A percentile compares a stretch with the other conserved stretches of the same genome.
Evolutionary conservation across 2,329 filamentous ascomycete genomes (phyloP).

Genomic region (Gnomoniopsis sp.): DNA sequence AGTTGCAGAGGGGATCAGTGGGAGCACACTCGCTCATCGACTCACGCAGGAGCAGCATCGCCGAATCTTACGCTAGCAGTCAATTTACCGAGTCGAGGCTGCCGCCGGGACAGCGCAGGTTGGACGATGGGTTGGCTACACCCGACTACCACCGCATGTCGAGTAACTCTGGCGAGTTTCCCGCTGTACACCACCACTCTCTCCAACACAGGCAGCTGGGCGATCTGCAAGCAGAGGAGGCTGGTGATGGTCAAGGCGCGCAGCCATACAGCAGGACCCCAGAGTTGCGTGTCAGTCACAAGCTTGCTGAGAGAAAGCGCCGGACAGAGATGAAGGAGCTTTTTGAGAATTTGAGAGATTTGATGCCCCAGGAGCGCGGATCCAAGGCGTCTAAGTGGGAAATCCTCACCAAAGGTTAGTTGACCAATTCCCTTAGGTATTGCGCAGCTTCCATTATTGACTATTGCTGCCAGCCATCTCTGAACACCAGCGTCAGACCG

Average conservation of each 20-base stretch:
- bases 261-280: conserved; percentile 82
- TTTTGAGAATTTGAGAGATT: conserved; percentile 74
- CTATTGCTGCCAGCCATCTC: conserved; percentile 48
- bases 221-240: conserved; percentile 61
- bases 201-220: conserved; percentile 72
- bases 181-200: conserved; percentile 67
- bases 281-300: conserved; percentile 78
- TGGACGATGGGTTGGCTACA: conserved; percentile 57
- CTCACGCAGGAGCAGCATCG: conserved; percentile 72
- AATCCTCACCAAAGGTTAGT: conserved; percentile 76
- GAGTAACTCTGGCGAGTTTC: conserved; percentile 51
- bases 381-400: conserved; percentile 90
- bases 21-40: conserved; percentile 52
- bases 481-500: conserved; percentile 55
- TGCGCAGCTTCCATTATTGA: conserved; percentile 7
- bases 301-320: conserved; percentile 78
- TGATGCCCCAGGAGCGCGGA: conserved; percentile 76
- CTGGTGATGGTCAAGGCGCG: conserved; percentile 47
- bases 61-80: conserved; percentile 75
- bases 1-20: conserved; percentile 51
- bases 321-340: conserved; percentile 86
- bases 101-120: conserved; percentile 66
- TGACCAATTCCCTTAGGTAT: not conserved
- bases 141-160: conserved; percentile 47
- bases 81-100: conserved; percentile 73